Evolutionary conservation across 768 basidiomycete species (phyloP).

Genomic region (Mrakia hoshinonis): DNA sequence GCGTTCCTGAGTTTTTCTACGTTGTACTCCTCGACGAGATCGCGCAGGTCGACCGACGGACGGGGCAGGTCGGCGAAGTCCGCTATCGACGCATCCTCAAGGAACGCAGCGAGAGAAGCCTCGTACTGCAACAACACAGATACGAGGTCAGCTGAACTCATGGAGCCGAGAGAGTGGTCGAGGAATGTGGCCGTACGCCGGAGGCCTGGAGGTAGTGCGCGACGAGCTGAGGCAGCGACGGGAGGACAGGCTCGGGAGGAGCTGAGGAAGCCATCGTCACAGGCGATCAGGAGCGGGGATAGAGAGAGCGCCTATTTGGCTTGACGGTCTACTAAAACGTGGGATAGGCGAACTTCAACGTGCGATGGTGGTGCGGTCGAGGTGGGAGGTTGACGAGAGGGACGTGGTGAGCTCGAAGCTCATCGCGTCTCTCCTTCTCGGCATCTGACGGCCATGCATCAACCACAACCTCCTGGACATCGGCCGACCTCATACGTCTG

Average conservation of each 20-base stretch:
- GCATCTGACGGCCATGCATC: no score
- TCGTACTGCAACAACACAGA: background rate
- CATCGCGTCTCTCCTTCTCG: no score
- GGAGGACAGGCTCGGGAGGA: background rate
- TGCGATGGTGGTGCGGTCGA: no score
- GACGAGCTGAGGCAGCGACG: background rate
- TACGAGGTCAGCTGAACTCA: background rate
- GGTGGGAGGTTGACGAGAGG: no score
- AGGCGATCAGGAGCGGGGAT: no score
- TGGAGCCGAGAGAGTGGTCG: background rate
- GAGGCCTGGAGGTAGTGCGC: constrained; percentile 12
- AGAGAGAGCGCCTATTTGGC: no score
- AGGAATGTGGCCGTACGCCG: background rate
- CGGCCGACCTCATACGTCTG: no score
- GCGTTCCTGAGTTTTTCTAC: constrained; percentile 8
- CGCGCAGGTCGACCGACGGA: constrained; percentile 13
- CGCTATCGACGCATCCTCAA: constrained; percentile 4
- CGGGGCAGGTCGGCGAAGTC: background rate
- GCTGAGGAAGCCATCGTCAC: background rate
- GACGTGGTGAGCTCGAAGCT: no score
- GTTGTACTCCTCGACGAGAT: constrained; percentile 26
- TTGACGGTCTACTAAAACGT: no score
- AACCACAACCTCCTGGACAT: no score
- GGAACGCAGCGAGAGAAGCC: constrained; percentile 15
- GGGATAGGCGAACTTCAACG: no score